Base-by-base conservation (phyloP, 345 rosid species). In the Anacardium occidentale region DNA sequence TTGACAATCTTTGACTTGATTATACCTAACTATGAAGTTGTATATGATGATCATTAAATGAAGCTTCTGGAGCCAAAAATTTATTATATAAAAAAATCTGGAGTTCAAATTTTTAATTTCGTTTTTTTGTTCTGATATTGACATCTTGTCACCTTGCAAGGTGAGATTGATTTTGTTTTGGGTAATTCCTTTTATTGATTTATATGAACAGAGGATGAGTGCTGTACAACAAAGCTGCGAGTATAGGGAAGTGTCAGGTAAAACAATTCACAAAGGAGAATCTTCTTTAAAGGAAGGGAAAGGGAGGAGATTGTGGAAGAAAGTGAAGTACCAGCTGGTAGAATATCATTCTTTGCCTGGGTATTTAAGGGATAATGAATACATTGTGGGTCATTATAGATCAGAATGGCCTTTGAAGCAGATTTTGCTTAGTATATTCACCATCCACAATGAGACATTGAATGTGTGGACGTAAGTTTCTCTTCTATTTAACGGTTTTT, bases 401-500 rank as follows among this genome's bases (percentile, higher is more conserved):
- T 74, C 92, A 10, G 97, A 92, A 70, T 94, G 99, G 99, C 99
- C 99, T 0, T 68, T 94, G 75, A 94, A 92, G 87, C 97, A 94
- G 76, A 64, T 76, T 78, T 78, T 94, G 56, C 89, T 94, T 26
- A 94, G 99, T 73, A 86, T 90, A 68, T 94, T 94, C 77, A 75
- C 87, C 25, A 82, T 94, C 70, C 99, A 94, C 74, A 94, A 94
- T 22, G 99, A 92, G 82, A 94, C 99, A 11, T 78, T 94, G 59
- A 94, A 94, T 69, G 97, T 94, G 51, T 94, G 98, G 98, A 94
- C 98, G 98, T 94, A 81, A 93, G 59, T 72, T 48, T 58, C 50
- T 65, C 7, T 64, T 45, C 68, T 44, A 10, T 51, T 15, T 37
- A 32, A 32, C 37, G 42, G 1, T 5, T 0, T 64, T 42, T 74